Conservation (phyloP, 257 asterid genomes). For the Parsonsia alboflavescens region DNA sequence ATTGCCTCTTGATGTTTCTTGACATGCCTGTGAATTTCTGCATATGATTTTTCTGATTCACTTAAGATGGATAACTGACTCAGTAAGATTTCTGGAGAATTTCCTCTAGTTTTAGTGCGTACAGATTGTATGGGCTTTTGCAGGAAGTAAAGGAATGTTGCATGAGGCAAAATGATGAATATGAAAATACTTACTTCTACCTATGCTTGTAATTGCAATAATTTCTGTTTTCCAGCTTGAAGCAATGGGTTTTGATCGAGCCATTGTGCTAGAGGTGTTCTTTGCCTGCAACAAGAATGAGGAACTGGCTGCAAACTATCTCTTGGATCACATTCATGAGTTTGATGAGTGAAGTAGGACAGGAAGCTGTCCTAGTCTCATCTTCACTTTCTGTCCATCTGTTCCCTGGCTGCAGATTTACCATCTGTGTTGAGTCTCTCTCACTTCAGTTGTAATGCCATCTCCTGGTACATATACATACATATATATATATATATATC, state of each 20-base stretch:
- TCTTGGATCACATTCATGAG: conserved; percentile 83
- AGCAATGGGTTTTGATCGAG: conserved; percentile 86
- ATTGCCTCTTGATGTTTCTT: neutral
- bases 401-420: neutral
- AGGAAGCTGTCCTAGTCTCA: conserved; percentile 11
- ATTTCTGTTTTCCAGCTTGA: conserved; percentile 52
- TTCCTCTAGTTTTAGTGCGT: neutral
- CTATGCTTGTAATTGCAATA: neutral
- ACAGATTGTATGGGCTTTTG: neutral
- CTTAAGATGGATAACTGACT: neutral
- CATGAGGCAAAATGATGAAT: neutral
- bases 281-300: conserved; percentile 94
- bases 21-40: neutral
- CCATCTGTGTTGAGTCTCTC: neutral
- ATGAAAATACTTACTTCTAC: neutral
- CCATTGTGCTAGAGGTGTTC: conserved; percentile 63
- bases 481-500: too few relatives aligned
- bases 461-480: neutral
- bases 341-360: conserved; percentile 48
- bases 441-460: neutral
- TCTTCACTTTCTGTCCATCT: neutral
- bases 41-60: too few relatives aligned
- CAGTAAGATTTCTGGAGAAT: neutral
- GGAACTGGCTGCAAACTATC: conserved; percentile 89
- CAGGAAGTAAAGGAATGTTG: neutral